A percentile compares a stretch with the other conserved stretches of the same genome.
phyloP scores from a whole-genome alignment of 371 early-diverging fungal genomes.

The Mortierella sp. region DNA sequence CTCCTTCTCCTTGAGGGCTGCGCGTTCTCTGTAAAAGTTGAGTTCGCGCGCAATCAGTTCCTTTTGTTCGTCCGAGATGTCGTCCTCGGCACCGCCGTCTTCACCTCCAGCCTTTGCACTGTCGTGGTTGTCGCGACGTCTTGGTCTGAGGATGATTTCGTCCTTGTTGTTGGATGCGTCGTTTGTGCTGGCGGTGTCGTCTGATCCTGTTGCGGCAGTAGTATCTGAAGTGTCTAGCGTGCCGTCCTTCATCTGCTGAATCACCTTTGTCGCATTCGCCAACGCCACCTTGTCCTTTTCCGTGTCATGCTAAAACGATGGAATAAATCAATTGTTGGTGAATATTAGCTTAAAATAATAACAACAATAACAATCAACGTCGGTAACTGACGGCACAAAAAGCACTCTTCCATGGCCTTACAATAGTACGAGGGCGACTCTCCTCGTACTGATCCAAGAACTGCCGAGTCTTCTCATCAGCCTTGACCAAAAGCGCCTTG shows the following conservation, averaged over 20 bases:
- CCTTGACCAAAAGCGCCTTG: slow-evolving; percentile 80
- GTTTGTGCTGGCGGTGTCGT: neutral
- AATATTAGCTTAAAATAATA: neutral
- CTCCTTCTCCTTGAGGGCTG: slow-evolving; percentile 72
- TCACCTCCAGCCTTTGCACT: slow-evolving; percentile 34
- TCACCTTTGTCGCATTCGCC: slow-evolving; percentile 54
- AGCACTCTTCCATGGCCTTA: slow-evolving; percentile 14
- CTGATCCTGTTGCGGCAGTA: slow-evolving; percentile 26
- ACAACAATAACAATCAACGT: too few species aligned
- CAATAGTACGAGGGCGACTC: slow-evolving; percentile 58
- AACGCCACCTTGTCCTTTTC: slow-evolving; percentile 61
- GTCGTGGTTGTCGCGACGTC: slow-evolving; percentile 21
- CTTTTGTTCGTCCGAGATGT: slow-evolving; percentile 66
- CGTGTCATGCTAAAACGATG: slow-evolving; percentile 54
- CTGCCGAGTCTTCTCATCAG: slow-evolving; percentile 79
- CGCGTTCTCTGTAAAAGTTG: slow-evolving; percentile 75
- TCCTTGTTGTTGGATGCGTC: slow-evolving; percentile 16
- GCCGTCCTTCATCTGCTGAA: slow-evolving; percentile 63
- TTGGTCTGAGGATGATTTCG: slow-evolving; percentile 1
- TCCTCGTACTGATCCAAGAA: slow-evolving; percentile 73
- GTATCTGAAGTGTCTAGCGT: slow-evolving; percentile 45
- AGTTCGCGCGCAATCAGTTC: slow-evolving; percentile 73
- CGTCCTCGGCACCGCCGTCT: slow-evolving; percentile 28
- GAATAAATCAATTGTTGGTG: neutral
- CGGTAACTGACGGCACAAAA: too few species aligned